These are phyloP conservation scores for Fusarium scirpi DNA, from an alignment of 2,329 filamentous ascomycete species.

Conservation along the genomic window DNA sequence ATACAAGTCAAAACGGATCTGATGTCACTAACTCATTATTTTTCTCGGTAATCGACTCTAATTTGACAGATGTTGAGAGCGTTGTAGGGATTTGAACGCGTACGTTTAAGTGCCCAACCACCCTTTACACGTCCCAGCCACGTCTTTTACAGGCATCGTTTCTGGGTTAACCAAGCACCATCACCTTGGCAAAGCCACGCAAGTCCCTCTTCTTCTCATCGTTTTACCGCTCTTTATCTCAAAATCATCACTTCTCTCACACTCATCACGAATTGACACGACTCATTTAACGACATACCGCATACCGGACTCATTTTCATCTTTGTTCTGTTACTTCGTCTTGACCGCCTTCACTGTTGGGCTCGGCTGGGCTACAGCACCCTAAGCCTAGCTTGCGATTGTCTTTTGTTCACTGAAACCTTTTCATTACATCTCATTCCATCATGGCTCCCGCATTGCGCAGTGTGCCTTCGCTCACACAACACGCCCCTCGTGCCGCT, in stretches of 20 bases:
- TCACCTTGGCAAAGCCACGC: constrained; percentile 29
- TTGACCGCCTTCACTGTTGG: constrained; percentile 18
- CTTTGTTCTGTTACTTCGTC: background rate
- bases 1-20: rapidly evolving
- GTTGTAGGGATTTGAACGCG: constrained; percentile 7
- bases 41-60: background rate
- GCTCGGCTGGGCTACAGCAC: constrained; percentile 49
- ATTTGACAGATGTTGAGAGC: background rate
- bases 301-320: background rate
- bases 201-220: constrained; percentile 12
- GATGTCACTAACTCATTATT: background rate
- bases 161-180: constrained; percentile 48
- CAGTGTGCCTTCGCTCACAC: constrained; percentile 45
- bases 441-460: constrained; percentile 58
- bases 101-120: constrained; percentile 38
- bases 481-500: constrained; percentile 27
- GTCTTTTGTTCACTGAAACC: constrained; percentile 34
- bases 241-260: background rate
- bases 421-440: constrained; percentile 27
- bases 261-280: constrained; percentile 1
- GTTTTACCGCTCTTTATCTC: constrained; percentile 7
- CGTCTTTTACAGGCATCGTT: constrained; percentile 44
- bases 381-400: constrained; percentile 41
- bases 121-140: constrained; percentile 45
- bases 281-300: background rate